These are phyloP conservation scores for Kodamaea sp. DNA, from an alignment of 1,139 yeast genomes.

Conservation along the genomic window DNA sequence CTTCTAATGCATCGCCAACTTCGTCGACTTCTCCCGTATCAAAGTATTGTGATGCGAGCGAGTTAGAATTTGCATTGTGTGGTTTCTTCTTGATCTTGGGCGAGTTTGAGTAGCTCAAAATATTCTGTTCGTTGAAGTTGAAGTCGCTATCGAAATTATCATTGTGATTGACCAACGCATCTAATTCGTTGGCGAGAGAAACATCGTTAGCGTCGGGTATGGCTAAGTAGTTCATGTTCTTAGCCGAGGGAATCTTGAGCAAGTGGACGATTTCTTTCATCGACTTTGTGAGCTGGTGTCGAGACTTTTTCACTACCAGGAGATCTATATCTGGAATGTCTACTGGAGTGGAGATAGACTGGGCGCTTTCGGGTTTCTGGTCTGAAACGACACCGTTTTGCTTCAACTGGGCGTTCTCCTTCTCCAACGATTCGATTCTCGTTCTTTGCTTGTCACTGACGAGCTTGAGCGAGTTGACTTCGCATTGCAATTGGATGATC, in stretches of 20 bases:
- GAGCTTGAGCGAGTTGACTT: constrained; percentile 46
- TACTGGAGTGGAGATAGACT: too few relatives aligned
- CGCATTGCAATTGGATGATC: constrained; percentile 57
- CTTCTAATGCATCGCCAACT: background rate
- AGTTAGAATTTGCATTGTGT: too few relatives aligned
- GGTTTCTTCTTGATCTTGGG: constrained; percentile 9
- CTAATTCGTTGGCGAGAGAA: constrained; percentile 15
- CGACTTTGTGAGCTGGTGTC: constrained; percentile 40
- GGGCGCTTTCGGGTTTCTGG: background rate
- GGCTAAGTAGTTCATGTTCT: constrained; percentile 21
- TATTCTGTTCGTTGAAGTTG: constrained; percentile 12
- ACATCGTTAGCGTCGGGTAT: constrained; percentile 17
- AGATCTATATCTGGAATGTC: constrained; percentile 45
- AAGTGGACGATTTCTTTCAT: constrained; percentile 46
- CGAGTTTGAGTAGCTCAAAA: constrained; percentile 11
- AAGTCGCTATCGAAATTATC: constrained; percentile 12
- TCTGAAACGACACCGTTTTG: background rate
- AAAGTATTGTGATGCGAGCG: constrained; percentile 14
- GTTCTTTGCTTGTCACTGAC: constrained; percentile 37
- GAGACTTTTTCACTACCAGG: constrained; percentile 37
- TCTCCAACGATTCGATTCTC: constrained; percentile 32
- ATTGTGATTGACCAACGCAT: constrained; percentile 15
- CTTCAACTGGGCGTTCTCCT: constrained; percentile 14
- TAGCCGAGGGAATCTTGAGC: constrained; percentile 37
- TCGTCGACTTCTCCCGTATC: constrained; percentile 4